Evolutionary conservation across 2,329 filamentous ascomycete species (phyloP).

Genomic region (Arthrocladium fulminans): DNA sequence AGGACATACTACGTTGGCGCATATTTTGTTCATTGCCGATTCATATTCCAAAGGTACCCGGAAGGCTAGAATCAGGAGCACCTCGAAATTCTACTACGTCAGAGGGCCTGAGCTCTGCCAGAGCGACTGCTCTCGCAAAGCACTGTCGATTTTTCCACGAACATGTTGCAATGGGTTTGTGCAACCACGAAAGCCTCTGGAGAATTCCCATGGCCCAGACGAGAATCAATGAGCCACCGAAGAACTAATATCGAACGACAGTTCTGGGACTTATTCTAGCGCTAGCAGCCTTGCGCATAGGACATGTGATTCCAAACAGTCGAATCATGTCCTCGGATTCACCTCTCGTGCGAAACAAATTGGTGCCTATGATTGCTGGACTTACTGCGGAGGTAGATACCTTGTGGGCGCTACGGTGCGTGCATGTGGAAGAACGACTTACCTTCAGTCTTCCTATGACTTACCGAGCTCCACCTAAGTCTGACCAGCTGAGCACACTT

Average conservation of each 20-base stretch:
- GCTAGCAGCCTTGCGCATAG: neutral
- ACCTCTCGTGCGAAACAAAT: neutral
- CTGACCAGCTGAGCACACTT: too few relatives aligned
- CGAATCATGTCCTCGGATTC: neutral
- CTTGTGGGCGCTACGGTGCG: neutral
- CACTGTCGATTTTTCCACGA: neutral
- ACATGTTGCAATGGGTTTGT: neutral
- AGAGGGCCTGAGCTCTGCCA: neutral
- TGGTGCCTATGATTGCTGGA: neutral
- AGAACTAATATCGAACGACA: neutral
- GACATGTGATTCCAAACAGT: neutral
- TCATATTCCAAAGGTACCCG: neutral
- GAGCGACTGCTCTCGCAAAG: neutral
- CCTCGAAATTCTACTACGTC: neutral
- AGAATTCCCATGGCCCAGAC: neutral
- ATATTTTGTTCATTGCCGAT: neutral
- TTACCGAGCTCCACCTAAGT: neutral
- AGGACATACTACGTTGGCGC: neutral
- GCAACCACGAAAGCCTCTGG: neutral
- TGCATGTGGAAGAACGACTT: neutral
- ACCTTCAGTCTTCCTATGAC: neutral
- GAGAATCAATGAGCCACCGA: neutral
- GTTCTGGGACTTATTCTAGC: neutral
- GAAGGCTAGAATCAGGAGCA: neutral
- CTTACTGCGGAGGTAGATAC: neutral